These are phyloP conservation scores for Phytophthora tentaculata DNA, from an alignment of 352 stramenopile species.

Conservation along the genomic window DNA sequence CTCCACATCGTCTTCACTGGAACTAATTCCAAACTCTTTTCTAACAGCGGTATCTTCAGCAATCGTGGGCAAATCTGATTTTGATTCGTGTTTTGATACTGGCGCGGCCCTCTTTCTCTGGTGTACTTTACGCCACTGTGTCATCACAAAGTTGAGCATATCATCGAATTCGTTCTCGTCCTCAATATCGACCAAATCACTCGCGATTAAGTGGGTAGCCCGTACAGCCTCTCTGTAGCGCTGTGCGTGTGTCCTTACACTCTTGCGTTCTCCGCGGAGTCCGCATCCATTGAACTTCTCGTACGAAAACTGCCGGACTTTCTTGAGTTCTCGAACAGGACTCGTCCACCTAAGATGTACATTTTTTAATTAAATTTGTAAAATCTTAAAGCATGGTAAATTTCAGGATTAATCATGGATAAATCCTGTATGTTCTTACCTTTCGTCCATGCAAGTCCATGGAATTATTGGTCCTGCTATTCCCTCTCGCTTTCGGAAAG, in stretches of 20 bases:
- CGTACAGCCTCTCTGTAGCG: not conserved
- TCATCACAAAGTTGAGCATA: not conserved
- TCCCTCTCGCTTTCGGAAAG: not conserved
- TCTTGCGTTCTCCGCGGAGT: no score
- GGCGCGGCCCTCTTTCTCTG: not conserved
- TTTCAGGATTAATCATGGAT: no score
- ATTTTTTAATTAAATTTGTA: no score
- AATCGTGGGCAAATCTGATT: no score
- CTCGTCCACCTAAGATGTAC: not conserved
- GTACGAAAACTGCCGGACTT: not conserved
- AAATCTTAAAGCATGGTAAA: no score
- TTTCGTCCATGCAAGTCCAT: no score
- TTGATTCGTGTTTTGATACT: no score
- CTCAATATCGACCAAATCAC: slow-evolving; percentile 13
- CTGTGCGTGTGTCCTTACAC: not conserved
- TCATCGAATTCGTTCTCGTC: slow-evolving; percentile 11
- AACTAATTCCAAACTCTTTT: no score
- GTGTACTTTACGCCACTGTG: not conserved
- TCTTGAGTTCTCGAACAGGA: not conserved
- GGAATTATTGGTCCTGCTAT: no score
- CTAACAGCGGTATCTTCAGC: no score
- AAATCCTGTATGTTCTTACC: no score
- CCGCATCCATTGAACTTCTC: not conserved
- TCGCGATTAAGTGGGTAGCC: not conserved
- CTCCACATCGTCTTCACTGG: no score